Evolutionary conservation across 78 protist species (phyloP).

Genomic region (Pelomyxa schiedti): DNA sequence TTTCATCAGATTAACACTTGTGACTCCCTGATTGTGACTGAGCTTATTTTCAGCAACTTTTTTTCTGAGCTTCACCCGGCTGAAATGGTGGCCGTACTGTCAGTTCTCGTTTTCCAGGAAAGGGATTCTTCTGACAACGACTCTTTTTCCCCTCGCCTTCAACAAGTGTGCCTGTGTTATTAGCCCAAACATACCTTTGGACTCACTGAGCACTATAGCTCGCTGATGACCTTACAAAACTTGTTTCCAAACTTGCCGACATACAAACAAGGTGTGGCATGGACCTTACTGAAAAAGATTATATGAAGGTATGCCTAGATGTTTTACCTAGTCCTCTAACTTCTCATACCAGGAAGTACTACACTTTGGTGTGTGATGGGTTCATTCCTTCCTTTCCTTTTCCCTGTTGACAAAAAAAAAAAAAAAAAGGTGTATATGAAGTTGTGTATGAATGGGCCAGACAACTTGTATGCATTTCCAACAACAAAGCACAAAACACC

Average conservation of each 20-base stretch:
- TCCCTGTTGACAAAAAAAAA: slow-evolving; percentile 9
- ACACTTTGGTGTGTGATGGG: slow-evolving; percentile 32
- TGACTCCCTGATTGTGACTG: slow-evolving; percentile 68
- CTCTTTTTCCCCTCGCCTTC: neutral
- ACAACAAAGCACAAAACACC: neutral
- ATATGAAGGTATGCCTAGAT: neutral
- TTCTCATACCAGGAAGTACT: slow-evolving; percentile 22
- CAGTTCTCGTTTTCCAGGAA: slow-evolving; percentile 60
- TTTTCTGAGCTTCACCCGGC: slow-evolving; percentile 52
- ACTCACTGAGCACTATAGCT: neutral
- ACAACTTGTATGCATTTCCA: neutral
- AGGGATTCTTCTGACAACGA: slow-evolving; percentile 18
- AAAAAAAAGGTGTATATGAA: no score
- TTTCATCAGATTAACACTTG: slow-evolving; percentile 59
- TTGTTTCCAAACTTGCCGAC: slow-evolving; percentile 5
- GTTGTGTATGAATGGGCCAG: slow-evolving; percentile 88
- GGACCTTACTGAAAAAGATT: neutral
- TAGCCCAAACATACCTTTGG: neutral
- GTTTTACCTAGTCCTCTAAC: neutral
- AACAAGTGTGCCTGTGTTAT: neutral
- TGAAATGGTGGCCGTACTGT: slow-evolving; percentile 59
- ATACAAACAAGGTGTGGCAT: slow-evolving; percentile 46
- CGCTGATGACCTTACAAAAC: neutral
- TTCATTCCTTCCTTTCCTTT: neutral
- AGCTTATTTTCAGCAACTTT: slow-evolving; percentile 72